These are phyloP conservation scores for Heterobasidion parviporum DNA, from an alignment of 1,284 basidiomycete species.

Conservation along the genomic window DNA sequence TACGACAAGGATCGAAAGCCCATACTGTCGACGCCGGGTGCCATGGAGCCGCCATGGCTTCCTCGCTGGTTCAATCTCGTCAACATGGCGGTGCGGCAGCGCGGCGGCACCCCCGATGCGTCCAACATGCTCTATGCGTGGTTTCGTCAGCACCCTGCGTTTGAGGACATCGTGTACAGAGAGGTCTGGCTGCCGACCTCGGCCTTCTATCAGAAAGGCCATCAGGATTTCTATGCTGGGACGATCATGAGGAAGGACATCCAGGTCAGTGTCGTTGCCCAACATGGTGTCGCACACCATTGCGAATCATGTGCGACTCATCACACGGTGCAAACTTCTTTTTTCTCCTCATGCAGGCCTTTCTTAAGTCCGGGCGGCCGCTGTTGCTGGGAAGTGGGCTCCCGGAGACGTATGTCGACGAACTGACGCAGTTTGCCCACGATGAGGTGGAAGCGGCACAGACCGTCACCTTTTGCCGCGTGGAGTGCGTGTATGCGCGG, in stretches of 20 bases:
- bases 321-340: not conserved
- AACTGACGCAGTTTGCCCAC: constrained; percentile 40
- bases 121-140: constrained; percentile 45
- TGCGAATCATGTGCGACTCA: not conserved
- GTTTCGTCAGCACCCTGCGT: constrained; percentile 40
- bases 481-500: constrained; percentile 53
- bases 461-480: constrained; percentile 39
- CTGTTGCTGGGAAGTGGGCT: constrained; percentile 57
- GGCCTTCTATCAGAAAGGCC: constrained; percentile 31
- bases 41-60: constrained; percentile 42
- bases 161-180: constrained; percentile 46
- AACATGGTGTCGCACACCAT: not conserved
- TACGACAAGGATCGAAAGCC: constrained; percentile 43
- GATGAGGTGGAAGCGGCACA: constrained; percentile 43
- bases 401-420: constrained; percentile 39
- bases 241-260: constrained; percentile 36
- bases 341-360: constrained; percentile 34
- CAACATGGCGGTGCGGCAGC: constrained; percentile 38
- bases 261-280: constrained; percentile 19
- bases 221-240: constrained; percentile 21
- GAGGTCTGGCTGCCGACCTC: constrained; percentile 54
- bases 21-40: constrained; percentile 31
- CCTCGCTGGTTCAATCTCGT: constrained; percentile 53
- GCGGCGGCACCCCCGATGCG: constrained; percentile 57
- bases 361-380: constrained; percentile 56